These are phyloP conservation scores for Scolecobasidium constrictum DNA, from an alignment of 2,329 filamentous ascomycete genomes.

Conservation along the genomic window DNA sequence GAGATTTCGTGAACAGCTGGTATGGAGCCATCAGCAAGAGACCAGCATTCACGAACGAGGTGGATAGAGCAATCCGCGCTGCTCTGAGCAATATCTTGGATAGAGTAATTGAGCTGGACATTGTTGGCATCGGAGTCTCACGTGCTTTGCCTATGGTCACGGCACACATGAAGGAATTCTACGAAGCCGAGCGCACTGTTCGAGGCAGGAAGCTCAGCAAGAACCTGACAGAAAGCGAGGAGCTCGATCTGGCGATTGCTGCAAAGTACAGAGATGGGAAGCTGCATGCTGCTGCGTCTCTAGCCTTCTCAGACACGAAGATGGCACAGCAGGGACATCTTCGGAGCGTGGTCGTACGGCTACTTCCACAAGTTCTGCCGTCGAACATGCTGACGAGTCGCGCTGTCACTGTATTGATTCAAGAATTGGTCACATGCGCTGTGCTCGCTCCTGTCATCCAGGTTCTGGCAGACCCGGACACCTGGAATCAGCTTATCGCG, in stretches of 20 bases:
- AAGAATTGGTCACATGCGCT: slow-evolving; percentile 89
- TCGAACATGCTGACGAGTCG: slow-evolving; percentile 65
- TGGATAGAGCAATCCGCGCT: slow-evolving; percentile 67
- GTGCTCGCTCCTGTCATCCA: slow-evolving; percentile 73
- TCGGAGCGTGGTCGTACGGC: slow-evolving; percentile 57
- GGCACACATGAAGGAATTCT: slow-evolving; percentile 78
- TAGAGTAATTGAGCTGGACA: slow-evolving; percentile 62
- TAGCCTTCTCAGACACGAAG: slow-evolving; percentile 77
- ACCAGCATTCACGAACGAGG: slow-evolving; percentile 71
- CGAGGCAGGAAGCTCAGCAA: slow-evolving; percentile 79
- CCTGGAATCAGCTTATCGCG: slow-evolving; percentile 95
- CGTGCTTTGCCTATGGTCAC: slow-evolving; percentile 82
- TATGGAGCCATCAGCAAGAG: slow-evolving; percentile 77
- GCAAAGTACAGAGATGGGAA: slow-evolving; percentile 83
- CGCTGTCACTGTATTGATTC: slow-evolving; percentile 67
- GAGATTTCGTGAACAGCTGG: slow-evolving; percentile 84
- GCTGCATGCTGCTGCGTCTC: slow-evolving; percentile 73
- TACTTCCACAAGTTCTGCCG: slow-evolving; percentile 68
- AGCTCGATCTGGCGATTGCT: slow-evolving; percentile 92
- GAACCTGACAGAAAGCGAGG: slow-evolving; percentile 89
- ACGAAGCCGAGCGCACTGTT: slow-evolving; percentile 77
- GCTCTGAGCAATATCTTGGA: slow-evolving; percentile 63
- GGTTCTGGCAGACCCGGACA: slow-evolving; percentile 80
- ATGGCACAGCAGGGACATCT: slow-evolving; percentile 81
- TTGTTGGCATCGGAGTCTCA: slow-evolving; percentile 73